Conservation (phyloP, 1,139 yeast genomes). For the Protomyces arabidopsidicola region DNA sequence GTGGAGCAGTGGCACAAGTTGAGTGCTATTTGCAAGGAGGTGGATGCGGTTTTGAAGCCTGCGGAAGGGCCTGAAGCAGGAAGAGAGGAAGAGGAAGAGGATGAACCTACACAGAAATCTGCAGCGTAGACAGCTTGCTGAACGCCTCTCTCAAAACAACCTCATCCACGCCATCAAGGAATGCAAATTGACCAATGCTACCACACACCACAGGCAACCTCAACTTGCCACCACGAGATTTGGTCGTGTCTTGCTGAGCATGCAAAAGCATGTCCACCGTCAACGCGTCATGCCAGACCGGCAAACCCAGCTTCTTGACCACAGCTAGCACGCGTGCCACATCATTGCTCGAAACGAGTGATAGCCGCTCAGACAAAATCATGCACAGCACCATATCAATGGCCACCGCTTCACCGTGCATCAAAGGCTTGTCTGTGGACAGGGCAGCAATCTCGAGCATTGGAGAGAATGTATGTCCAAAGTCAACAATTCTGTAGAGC, state of each 20-base stretch:
- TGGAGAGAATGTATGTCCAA: slow-evolving; percentile 25
- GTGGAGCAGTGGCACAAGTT: slow-evolving; percentile 35
- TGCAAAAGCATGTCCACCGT: slow-evolving; percentile 9
- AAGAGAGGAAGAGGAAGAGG: neutral
- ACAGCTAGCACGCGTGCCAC: slow-evolving; percentile 22
- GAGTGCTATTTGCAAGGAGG: neutral
- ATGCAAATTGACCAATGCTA: slow-evolving; percentile 17
- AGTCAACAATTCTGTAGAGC: slow-evolving; percentile 25
- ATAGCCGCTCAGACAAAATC: slow-evolving; percentile 14
- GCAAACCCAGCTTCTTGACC: slow-evolving; percentile 15
- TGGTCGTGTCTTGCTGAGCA: slow-evolving; percentile 19
- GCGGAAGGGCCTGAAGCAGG: neutral
- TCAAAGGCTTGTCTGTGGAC: slow-evolving; percentile 18
- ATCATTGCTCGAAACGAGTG: slow-evolving; percentile 11
- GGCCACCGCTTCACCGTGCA: slow-evolving; percentile 27
- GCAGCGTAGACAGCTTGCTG: neutral
- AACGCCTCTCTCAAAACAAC: slow-evolving; percentile 13
- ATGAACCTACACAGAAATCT: neutral
- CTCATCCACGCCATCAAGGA: slow-evolving; percentile 14
- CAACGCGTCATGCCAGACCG: slow-evolving; percentile 21
- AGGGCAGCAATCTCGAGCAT: slow-evolving; percentile 26
- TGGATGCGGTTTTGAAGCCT: neutral
- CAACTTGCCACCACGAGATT: slow-evolving; percentile 22
- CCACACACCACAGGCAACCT: slow-evolving; percentile 19
- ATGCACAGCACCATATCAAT: slow-evolving; percentile 27